A percentile compares a stretch with the other conserved stretches of the same genome.
These are phyloP conservation scores for Hawksworthiomyces lignivorus DNA, from an alignment of 2,329 filamentous ascomycete genomes.

Conservation along the genomic window DNA sequence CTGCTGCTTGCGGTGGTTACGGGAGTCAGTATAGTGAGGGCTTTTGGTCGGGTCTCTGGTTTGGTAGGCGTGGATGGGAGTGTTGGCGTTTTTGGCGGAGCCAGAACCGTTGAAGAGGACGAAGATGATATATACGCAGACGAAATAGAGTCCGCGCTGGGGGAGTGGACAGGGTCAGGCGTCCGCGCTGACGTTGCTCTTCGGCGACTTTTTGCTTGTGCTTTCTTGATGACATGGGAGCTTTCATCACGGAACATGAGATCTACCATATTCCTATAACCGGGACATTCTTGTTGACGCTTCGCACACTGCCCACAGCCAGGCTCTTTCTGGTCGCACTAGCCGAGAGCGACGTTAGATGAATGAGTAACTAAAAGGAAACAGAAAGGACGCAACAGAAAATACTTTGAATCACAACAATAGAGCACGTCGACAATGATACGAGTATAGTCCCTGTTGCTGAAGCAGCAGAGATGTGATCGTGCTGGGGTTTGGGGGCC, in stretches of 20 bases:
- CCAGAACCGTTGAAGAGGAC: slow-evolving; percentile 1
- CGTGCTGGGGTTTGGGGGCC: no score
- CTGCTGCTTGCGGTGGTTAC: background rate
- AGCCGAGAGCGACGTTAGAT: slow-evolving; percentile 1
- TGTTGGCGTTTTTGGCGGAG: background rate
- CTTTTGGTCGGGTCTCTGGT: background rate
- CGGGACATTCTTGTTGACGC: slow-evolving; percentile 43
- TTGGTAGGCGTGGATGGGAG: slow-evolving; percentile 1
- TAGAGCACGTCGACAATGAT: background rate
- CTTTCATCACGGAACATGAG: slow-evolving; percentile 53
- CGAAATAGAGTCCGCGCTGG: slow-evolving; percentile 13
- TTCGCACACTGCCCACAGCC: slow-evolving; percentile 49
- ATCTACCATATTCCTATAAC: slow-evolving; percentile 47
- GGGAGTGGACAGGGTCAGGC: slow-evolving; percentile 15
- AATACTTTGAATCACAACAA: background rate
- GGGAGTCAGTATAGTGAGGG: slow-evolving; percentile 4
- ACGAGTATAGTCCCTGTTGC: no score
- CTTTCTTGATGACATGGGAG: slow-evolving; percentile 46
- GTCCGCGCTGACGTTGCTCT: slow-evolving; percentile 17
- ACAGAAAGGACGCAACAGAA: background rate
- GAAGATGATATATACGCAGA: background rate
- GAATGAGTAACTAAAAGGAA: background rate
- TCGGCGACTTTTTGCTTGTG: slow-evolving; percentile 28
- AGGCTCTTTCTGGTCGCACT: slow-evolving; percentile 47
- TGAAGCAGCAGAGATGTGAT: no score